These are phyloP conservation scores for Cladosporium austrohemisphaericum DNA, from an alignment of 2,329 filamentous ascomycete species.

Conservation along the genomic window DNA sequence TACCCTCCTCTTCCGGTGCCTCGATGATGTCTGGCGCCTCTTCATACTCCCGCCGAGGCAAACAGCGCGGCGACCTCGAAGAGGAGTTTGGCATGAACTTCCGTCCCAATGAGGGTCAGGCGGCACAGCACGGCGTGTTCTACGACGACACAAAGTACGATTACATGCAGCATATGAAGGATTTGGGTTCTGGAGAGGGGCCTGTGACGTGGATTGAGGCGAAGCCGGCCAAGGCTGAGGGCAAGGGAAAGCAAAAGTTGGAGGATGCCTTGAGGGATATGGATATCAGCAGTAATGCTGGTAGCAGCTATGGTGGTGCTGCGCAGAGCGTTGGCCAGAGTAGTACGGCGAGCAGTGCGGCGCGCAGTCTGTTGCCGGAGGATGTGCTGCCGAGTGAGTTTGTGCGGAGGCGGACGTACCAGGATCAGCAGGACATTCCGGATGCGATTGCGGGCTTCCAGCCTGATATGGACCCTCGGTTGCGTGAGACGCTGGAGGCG, in stretches of 20 bases:
- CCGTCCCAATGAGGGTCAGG: slow-evolving; percentile 90
- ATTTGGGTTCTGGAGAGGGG: slow-evolving; percentile 58
- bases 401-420: slow-evolving; percentile 72
- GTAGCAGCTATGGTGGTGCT: slow-evolving; percentile 32
- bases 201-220: slow-evolving; percentile 77
- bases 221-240: slow-evolving; percentile 50
- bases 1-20: slow-evolving; percentile 25
- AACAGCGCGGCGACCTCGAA: slow-evolving; percentile 68
- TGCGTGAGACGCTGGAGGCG: slow-evolving; percentile 88
- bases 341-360: slow-evolving; percentile 37
- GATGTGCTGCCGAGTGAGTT: slow-evolving; percentile 78
- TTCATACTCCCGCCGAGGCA: slow-evolving; percentile 29
- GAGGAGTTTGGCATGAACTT: slow-evolving; percentile 66
- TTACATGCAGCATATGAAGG: slow-evolving; percentile 98
- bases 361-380: slow-evolving; percentile 58
- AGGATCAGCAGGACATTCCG: slow-evolving; percentile 88
- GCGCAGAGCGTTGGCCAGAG: slow-evolving; percentile 41
- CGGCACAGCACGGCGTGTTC: slow-evolving; percentile 88
- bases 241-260: slow-evolving; percentile 70
- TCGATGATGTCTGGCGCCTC: slow-evolving; percentile 33
- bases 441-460: slow-evolving; percentile 91
- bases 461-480: slow-evolving; percentile 92
- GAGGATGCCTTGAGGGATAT: slow-evolving; percentile 73
- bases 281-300: slow-evolving; percentile 37
- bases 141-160: slow-evolving; percentile 95